Evolutionary conservation across 768 basidiomycete species (phyloP).

Genomic region (Xanthoconium stramineum): DNA sequence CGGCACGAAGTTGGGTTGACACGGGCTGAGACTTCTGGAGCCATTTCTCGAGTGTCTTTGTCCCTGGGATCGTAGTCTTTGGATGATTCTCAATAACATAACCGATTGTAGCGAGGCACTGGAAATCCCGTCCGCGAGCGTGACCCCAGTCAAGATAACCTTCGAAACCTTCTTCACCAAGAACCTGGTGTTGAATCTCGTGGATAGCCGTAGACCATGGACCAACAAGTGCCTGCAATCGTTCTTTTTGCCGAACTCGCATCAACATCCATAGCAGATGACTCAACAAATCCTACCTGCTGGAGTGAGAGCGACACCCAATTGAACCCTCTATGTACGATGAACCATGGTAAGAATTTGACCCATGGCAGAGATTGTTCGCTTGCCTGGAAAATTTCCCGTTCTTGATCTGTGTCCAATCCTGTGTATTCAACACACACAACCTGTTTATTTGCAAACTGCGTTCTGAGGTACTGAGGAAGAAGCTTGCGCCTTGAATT

Average conservation of each 20-base stretch:
- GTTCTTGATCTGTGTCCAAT: slow-evolving; percentile 50
- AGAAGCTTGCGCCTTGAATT: slow-evolving; percentile 31
- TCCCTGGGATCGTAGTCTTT: slow-evolving; percentile 22
- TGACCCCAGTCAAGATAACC: slow-evolving; percentile 42
- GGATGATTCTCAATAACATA: slow-evolving; percentile 33
- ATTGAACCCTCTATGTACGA: slow-evolving; percentile 43
- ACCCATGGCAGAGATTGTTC: neutral
- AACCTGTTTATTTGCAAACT: slow-evolving; percentile 45
- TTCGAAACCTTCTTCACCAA: slow-evolving; percentile 35
- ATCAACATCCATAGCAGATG: neutral
- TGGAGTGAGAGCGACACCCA: slow-evolving; percentile 48
- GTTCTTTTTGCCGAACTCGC: slow-evolving; percentile 34
- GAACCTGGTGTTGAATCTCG: slow-evolving; percentile 36
- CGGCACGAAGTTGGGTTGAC: slow-evolving; percentile 23
- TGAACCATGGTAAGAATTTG: neutral
- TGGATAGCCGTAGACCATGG: slow-evolving; percentile 43
- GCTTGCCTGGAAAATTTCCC: slow-evolving; percentile 62
- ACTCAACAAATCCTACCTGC: slow-evolving; percentile 35
- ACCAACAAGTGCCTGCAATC: slow-evolving; percentile 48
- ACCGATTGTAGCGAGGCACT: slow-evolving; percentile 38
- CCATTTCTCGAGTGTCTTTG: slow-evolving; percentile 37
- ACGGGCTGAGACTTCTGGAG: slow-evolving; percentile 29
- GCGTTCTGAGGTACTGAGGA: slow-evolving; percentile 30
- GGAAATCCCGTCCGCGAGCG: slow-evolving; percentile 46
- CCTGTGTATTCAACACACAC: slow-evolving; percentile 53